Conservation (phyloP, 1,139 yeast genomes). For the Protomyces lactucae-debilis region DNA sequence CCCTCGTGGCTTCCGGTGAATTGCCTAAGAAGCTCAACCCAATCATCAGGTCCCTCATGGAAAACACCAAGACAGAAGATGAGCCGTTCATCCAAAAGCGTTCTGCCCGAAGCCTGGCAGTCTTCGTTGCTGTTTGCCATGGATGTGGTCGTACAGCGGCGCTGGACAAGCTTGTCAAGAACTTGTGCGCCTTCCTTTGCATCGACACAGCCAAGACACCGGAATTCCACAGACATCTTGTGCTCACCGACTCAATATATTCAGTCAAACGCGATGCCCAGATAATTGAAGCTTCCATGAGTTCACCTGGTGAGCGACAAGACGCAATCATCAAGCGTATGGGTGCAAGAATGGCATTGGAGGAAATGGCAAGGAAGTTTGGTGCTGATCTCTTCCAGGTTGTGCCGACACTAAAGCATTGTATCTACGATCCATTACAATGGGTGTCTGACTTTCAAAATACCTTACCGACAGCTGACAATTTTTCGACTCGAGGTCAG, state of each 20-base stretch:
- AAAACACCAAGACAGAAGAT: conserved; percentile 76
- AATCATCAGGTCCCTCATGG: conserved; percentile 86
- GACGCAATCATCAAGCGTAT: conserved; percentile 75
- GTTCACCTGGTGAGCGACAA: conserved; percentile 52
- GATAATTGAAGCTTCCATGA: conserved; percentile 61
- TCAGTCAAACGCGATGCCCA: conserved; percentile 79
- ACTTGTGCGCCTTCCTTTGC: conserved; percentile 86
- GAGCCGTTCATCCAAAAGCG: conserved; percentile 61
- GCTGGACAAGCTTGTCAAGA: conserved; percentile 81
- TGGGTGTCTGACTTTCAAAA: conserved; percentile 32
- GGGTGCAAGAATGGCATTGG: conserved; percentile 74
- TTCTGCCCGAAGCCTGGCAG: conserved; percentile 65
- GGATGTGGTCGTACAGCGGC: conserved; percentile 60
- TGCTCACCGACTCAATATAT: conserved; percentile 54
- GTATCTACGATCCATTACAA: conserved; percentile 66
- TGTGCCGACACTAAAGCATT: conserved; percentile 62
- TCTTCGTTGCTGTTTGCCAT: conserved; percentile 56
- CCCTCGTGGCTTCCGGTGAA: conserved; percentile 53
- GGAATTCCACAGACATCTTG: conserved; percentile 69
- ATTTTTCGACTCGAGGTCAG: conserved; percentile 60
- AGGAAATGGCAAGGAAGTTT: conserved; percentile 48
- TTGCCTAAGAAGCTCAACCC: conserved; percentile 86
- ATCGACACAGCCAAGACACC: conserved; percentile 97
- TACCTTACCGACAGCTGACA: conserved; percentile 31
- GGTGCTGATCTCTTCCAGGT: conserved; percentile 52